These are phyloP conservation scores for Dryas integrifolia DNA, from an alignment of 331 rosid genomes.

Conservation along the genomic window DNA sequence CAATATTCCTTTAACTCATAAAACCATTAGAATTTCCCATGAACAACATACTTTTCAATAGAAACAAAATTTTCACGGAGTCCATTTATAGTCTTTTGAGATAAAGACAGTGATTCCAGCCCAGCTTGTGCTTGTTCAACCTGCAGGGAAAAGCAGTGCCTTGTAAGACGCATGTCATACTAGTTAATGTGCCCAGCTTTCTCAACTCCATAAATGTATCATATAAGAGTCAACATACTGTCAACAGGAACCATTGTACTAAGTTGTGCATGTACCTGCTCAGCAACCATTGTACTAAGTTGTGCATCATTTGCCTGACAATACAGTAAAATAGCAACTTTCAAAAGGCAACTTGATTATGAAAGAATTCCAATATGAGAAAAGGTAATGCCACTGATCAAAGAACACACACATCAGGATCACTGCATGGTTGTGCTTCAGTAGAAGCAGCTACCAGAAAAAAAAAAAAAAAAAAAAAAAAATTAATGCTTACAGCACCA, in stretches of 20 bases:
- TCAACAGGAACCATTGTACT: not conserved
- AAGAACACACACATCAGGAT: not conserved
- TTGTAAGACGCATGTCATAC: conserved; percentile 28
- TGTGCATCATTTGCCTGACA: conserved; percentile 97
- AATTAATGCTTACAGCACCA: not conserved
- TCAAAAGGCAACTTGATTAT: not conserved
- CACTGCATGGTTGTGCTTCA: not conserved
- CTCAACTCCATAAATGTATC: conserved; percentile 21
- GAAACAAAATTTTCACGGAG: conserved; percentile 86
- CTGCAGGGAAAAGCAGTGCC: conserved; percentile 43
- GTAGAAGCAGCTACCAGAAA: not conserved
- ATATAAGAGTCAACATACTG: not conserved
- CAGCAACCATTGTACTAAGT: conserved; percentile 96
- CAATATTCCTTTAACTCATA: not conserved
- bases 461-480: not conserved
- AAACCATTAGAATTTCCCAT: conserved; percentile 23
- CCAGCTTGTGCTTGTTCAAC: conserved; percentile 91
- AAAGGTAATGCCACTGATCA: not conserved
- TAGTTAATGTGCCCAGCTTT: not conserved
- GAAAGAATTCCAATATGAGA: not conserved
- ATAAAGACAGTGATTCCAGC: conserved; percentile 69
- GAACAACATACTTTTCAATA: conserved; percentile 77
- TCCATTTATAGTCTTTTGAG: conserved; percentile 61
- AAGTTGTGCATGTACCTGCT: conserved; percentile 56
- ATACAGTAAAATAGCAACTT: conserved; percentile 26